Percentiles rank a stretch among this genome's conserved stretches.
These are phyloP conservation scores for Fusarium acutatum DNA, from an alignment of 2,329 filamentous ascomycete species.

Conservation along the genomic window DNA sequence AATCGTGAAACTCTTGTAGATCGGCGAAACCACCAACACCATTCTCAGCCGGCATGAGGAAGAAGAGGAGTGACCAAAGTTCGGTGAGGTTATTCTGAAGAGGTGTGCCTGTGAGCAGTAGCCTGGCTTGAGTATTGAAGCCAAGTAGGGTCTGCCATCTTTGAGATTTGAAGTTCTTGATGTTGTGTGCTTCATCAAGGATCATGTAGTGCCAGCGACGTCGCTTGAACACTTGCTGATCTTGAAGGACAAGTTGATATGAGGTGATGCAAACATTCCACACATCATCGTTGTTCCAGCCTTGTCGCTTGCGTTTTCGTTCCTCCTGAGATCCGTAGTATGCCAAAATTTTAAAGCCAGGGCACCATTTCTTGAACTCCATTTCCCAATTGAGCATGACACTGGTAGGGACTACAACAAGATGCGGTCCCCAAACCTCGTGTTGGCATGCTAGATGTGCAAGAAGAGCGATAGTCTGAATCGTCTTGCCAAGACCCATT, in stretches of 20 bases:
- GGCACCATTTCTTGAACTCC: slow-evolving; percentile 99
- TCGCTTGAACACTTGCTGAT: slow-evolving; percentile 92
- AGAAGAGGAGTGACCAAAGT: slow-evolving; percentile 95
- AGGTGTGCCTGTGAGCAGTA: slow-evolving; percentile 92
- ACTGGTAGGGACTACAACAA: slow-evolving; percentile 96
- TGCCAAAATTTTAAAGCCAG: slow-evolving; percentile 96
- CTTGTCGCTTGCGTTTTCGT: slow-evolving; percentile 86
- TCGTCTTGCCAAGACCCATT: slow-evolving; percentile 98
- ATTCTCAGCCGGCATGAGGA: slow-evolving; percentile 91
- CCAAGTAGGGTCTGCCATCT: slow-evolving; percentile 95
- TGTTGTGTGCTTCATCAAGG: slow-evolving; percentile 97
- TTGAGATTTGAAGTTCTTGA: slow-evolving; percentile 99
- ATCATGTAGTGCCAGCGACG: slow-evolving; percentile 98
- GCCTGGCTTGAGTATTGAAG: slow-evolving; percentile 87
- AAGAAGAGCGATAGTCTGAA: slow-evolving; percentile 93
- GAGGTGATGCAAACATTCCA: slow-evolving; percentile 99
- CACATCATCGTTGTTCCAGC: slow-evolving; percentile 91
- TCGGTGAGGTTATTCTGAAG: slow-evolving; percentile 97
- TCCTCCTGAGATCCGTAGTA: slow-evolving; percentile 97
- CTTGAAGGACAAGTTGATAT: slow-evolving; percentile 94
- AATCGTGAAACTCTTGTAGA: slow-evolving; percentile 94
- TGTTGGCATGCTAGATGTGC: slow-evolving; percentile 92
- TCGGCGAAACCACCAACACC: slow-evolving; percentile 91
- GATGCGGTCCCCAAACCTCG: slow-evolving; percentile 92
- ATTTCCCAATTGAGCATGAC: slow-evolving; percentile 99